Evolutionary conservation across 495 filamentous ascomycete genomes (phyloP), one percentile per base, ranked within the genome.

Genomic region (Astrothelium subdiscretum): DNA sequence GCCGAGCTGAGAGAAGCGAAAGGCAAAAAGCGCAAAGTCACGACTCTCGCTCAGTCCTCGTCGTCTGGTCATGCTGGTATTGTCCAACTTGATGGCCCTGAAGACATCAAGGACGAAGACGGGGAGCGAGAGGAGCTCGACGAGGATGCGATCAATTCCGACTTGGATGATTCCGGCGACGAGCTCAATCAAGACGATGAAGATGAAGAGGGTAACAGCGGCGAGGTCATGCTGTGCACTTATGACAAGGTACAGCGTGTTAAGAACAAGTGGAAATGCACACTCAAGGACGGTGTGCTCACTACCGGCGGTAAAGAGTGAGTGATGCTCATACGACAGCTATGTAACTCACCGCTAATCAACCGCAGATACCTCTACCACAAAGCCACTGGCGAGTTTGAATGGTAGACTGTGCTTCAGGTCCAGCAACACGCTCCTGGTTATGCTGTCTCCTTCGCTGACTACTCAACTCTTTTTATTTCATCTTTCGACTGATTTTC

Each of bases 211-310:
- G 64, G 57, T 8, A 63, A 67, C 80, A 76, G 75, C 63, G 84
- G 83, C 1, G 87, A 95, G 64, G 89, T 94, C 73, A 97, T 69
- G 60, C 65, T 97, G 42, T 98, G 94, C 78, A 96, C 94, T 69
- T 98, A 98, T 71, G 94, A 99, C 78, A 99, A 99, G 79, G 94
- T 99, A 22, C 92, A 97, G 75, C 81, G 94, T 58, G 95, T 97
- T 63, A 99, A 99, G 85, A 99, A 97, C 74, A 99, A 97, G 86
- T 99, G 94, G 94, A 99, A 99, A 85, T 99, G 94, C 77, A 89
- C 88, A 4, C 81, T 99, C 60, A 97, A 97, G 78, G 94, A 99
- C 69, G 94, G 94, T 20, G 89, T 99, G 18, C 79, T 99, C 65
- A 96, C 87, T 57, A 88, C 91, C 40, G 89, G 90, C 66, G 86